Conservation (phyloP, 1,284 basidiomycete species). For the Vanrija sp. region DNA sequence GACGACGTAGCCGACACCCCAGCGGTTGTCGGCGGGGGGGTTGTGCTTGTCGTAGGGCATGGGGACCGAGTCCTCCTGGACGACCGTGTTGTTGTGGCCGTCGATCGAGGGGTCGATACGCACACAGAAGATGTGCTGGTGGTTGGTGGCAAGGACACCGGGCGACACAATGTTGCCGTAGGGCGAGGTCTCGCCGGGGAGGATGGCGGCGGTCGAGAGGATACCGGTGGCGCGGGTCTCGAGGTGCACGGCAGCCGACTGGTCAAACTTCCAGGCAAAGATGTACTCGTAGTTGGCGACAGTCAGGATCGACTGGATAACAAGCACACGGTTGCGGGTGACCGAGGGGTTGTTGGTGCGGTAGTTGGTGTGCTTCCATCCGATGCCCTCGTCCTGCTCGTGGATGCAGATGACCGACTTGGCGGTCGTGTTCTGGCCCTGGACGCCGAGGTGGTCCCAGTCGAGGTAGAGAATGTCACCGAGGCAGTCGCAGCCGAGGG, state of each 20-base stretch:
- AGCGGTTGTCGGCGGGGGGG: slow-evolving; percentile 38
- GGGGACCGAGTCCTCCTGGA: slow-evolving; percentile 46
- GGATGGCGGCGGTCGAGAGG: slow-evolving; percentile 46
- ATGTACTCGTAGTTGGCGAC: slow-evolving; percentile 45
- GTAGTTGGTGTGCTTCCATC: slow-evolving; percentile 52
- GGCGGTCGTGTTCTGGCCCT: slow-evolving; percentile 17
- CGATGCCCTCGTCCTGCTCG: slow-evolving; percentile 50
- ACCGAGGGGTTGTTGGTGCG: slow-evolving; percentile 41
- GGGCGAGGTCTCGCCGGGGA: slow-evolving; percentile 44
- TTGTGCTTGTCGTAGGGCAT: slow-evolving; percentile 37
- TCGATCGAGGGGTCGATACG: slow-evolving; percentile 43
- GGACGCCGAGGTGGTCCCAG: slow-evolving; percentile 34
- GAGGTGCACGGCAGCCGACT: slow-evolving; percentile 49
- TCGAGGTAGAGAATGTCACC: slow-evolving; percentile 47
- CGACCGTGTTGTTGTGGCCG: slow-evolving; percentile 47
- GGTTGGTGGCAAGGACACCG: slow-evolving; percentile 47
- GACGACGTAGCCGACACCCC: slow-evolving; percentile 42
- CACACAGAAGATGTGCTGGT: slow-evolving; percentile 51
- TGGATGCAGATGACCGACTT: slow-evolving; percentile 49
- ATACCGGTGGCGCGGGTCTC: slow-evolving; percentile 52
- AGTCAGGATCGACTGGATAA: slow-evolving; percentile 50
- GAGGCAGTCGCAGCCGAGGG: slow-evolving; percentile 52
- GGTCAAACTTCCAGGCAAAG: slow-evolving; percentile 49
- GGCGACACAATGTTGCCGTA: slow-evolving; percentile 50
- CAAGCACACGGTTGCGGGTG: slow-evolving; percentile 45